A percentile compares a stretch with the other conserved stretches of the same genome.
Conservation (phyloP, 495 filamentous ascomycete species). For the Recurvomyces mirabilis region DNA sequence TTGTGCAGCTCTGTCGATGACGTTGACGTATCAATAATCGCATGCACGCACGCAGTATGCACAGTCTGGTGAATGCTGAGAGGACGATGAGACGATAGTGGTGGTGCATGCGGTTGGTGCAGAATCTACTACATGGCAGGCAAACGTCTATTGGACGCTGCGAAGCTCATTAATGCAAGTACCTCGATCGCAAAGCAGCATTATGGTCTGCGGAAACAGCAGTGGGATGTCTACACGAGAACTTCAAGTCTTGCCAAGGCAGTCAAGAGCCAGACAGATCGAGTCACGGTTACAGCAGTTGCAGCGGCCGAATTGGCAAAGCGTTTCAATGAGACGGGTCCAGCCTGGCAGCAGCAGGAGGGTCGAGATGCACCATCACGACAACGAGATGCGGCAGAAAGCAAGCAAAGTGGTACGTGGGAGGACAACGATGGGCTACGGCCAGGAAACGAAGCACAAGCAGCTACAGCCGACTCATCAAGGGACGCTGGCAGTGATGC, state of each 20-base stretch:
- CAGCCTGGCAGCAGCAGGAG: slow-evolving; percentile 18
- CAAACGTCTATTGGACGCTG: slow-evolving; percentile 63
- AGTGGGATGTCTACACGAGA: slow-evolving; percentile 65
- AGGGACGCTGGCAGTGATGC: neutral
- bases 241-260: slow-evolving; percentile 66
- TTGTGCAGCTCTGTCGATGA: too few relatives aligned
- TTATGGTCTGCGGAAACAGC: slow-evolving; percentile 58
- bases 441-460: too few relatives aligned
- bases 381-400: too few relatives aligned
- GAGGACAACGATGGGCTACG: too few relatives aligned
- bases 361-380: too few relatives aligned
- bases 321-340: slow-evolving; percentile 42
- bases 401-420: too few relatives aligned
- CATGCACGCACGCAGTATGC: too few relatives aligned
- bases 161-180: slow-evolving; percentile 67
- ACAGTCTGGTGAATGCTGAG: too few relatives aligned
- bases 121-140: slow-evolving; percentile 44
- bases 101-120: too few relatives aligned
- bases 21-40: too few relatives aligned
- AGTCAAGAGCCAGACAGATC: slow-evolving; percentile 51
- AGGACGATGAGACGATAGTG: neutral
- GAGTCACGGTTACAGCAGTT: slow-evolving; percentile 50
- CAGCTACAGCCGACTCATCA: neutral
- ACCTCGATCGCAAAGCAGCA: slow-evolving; percentile 70
- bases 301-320: slow-evolving; percentile 50